These are phyloP conservation scores for Mucor circinelloides DNA, from an alignment of 371 early-diverging fungal species.

Conservation along the genomic window DNA sequence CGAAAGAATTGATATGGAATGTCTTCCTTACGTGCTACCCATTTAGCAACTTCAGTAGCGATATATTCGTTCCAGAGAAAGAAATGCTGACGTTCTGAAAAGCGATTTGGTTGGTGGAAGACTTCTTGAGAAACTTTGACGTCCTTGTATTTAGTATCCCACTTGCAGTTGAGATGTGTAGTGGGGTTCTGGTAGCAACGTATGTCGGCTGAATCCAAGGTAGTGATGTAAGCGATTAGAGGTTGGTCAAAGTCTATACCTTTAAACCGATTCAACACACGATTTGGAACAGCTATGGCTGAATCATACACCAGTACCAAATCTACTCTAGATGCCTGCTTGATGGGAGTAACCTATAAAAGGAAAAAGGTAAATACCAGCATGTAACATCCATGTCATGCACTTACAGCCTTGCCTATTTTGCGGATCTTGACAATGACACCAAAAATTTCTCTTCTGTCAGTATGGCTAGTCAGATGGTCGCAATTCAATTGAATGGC, in stretches of 20 bases:
- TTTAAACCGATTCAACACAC: not conserved
- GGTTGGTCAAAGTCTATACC: not conserved
- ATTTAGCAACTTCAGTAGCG: not conserved
- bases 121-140: not conserved
- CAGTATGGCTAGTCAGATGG: not conserved
- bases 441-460: not conserved
- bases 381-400: not conserved
- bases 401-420: not conserved
- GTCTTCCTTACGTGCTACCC: not conserved
- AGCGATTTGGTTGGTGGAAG: not conserved
- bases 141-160: not conserved
- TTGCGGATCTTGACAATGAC: not conserved
- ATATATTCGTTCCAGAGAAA: not conserved
- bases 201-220: slow-evolving; percentile 3
- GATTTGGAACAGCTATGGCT: not conserved
- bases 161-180: not conserved
- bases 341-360: not conserved
- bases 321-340: not conserved
- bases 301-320: not conserved
- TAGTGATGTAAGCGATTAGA: not conserved
- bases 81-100: too few species aligned
- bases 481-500: not conserved
- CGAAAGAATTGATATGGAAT: not conserved
- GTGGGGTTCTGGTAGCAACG: not conserved
- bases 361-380: not conserved